Percentiles rank a stretch among this genome's conserved stretches.
These are phyloP conservation scores for Trichoderma asperelloides DNA, from an alignment of 495 filamentous ascomycete genomes.

Conservation along the genomic window DNA sequence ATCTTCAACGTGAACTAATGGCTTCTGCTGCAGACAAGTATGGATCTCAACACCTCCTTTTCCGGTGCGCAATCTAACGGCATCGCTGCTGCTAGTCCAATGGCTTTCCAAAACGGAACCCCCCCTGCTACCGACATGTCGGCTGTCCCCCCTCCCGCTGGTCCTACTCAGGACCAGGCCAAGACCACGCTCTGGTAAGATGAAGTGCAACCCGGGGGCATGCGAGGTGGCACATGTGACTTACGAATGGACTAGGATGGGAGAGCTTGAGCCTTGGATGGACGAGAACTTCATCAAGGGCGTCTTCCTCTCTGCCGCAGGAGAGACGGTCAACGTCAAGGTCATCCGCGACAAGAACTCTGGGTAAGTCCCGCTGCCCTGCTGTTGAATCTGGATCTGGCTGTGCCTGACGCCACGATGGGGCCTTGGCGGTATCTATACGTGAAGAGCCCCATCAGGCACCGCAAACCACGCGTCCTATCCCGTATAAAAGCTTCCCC, in stretches of 20 bases:
- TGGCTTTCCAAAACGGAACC: slow-evolving; percentile 7
- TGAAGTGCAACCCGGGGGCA: neutral
- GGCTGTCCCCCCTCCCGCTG: neutral
- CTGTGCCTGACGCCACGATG: slow-evolving; percentile 29
- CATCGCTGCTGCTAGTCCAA: neutral
- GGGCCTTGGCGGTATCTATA: slow-evolving; percentile 74
- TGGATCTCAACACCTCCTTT: neutral
- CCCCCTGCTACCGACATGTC: slow-evolving; percentile 7
- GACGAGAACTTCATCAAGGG: slow-evolving; percentile 97
- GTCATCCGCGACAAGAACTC: slow-evolving; percentile 99
- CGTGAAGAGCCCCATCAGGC: slow-evolving; percentile 33
- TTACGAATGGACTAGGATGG: slow-evolving; percentile 66
- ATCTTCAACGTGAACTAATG: neutral
- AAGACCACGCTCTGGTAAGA: slow-evolving; percentile 39
- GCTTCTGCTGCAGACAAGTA: neutral
- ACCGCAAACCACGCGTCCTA: neutral
- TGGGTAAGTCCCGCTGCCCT: slow-evolving; percentile 57
- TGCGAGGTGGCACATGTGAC: slow-evolving; percentile 3
- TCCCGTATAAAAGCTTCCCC: slow-evolving; percentile 44
- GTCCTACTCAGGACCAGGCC: slow-evolving; percentile 18
- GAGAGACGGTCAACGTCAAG: slow-evolving; percentile 94
- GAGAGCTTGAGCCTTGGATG: slow-evolving; percentile 98
- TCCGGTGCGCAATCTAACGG: neutral
- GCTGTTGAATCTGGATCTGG: neutral
- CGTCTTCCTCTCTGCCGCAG: slow-evolving; percentile 76